These are phyloP conservation scores for Ichthyophonus hoferi DNA, from an alignment of 208 protist species.

Conservation along the genomic window DNA sequence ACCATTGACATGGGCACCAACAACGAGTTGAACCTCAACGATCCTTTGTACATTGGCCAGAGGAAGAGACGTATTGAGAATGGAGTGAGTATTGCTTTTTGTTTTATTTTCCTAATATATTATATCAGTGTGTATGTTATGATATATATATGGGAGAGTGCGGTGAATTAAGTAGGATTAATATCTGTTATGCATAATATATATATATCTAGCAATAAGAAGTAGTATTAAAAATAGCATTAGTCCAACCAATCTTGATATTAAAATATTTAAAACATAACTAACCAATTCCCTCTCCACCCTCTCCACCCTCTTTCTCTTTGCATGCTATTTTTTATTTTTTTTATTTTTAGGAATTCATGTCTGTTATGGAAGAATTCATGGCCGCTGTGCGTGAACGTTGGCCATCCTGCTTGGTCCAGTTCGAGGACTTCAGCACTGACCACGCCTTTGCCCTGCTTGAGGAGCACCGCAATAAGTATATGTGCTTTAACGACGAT, in stretches of 20 bases:
- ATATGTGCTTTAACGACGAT: constrained; percentile 93
- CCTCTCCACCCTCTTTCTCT: neutral
- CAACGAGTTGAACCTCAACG: constrained; percentile 36
- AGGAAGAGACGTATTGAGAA: neutral
- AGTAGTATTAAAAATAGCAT: too few relatives aligned
- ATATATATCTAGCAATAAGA: too few relatives aligned
- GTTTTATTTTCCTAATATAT: too few relatives aligned
- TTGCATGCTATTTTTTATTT: neutral
- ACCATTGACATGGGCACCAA: constrained; percentile 47
- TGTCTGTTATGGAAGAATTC: constrained; percentile 40
- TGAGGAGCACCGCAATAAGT: constrained; percentile 78
- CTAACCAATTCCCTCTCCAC: neutral
- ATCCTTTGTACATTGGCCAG: constrained; percentile 47
- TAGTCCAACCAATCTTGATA: too few relatives aligned
- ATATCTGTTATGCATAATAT: too few relatives aligned
- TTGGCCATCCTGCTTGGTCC: constrained; percentile 55
- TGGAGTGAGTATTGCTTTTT: too few relatives aligned
- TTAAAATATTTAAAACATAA: too few relatives aligned
- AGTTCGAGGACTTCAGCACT: constrained; percentile 93
- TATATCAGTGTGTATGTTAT: too few relatives aligned
- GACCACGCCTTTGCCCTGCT: constrained; percentile 85
- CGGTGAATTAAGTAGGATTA: too few relatives aligned
- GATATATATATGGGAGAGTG: too few relatives aligned
- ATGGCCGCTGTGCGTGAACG: neutral
- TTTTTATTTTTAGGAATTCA: constrained; percentile 10